These are phyloP conservation scores for Suhomyces prunicola DNA, from an alignment of 805 yeast species.

Conservation along the genomic window DNA sequence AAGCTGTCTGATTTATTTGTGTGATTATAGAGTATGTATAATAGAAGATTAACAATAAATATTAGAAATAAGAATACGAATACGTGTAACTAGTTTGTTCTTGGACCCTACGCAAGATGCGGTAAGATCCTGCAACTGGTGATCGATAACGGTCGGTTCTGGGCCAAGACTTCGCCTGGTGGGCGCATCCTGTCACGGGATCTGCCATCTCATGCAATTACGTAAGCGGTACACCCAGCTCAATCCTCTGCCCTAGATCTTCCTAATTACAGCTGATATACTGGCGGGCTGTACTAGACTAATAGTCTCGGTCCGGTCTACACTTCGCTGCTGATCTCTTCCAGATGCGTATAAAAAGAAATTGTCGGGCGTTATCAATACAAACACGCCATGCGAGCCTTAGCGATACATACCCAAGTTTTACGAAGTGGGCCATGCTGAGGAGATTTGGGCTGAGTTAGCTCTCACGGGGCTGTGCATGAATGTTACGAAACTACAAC, in stretches of 20 bases:
- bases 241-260: too few relatives aligned
- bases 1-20: constrained; percentile 8
- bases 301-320: background rate
- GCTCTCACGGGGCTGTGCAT: background rate
- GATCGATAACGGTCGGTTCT: background rate
- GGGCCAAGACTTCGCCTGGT: background rate
- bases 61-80: too few relatives aligned
- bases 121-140: background rate
- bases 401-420: background rate
- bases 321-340: background rate
- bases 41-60: constrained; percentile 1
- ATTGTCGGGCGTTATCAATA: background rate
- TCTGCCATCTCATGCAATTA: background rate
- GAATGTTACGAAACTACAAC: background rate
- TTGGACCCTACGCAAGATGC: background rate
- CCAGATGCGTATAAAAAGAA: background rate
- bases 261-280: too few relatives aligned
- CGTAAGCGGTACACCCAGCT: background rate
- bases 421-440: background rate
- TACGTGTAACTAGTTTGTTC: too few relatives aligned
- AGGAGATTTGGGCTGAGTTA: background rate
- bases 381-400: background rate
- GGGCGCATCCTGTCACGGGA: background rate
- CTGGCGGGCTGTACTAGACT: background rate
- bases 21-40: constrained; percentile 9